These are phyloP conservation scores for Tetracentron sinense DNA, from an alignment of 164 flowering plant genomes.

Conservation along the genomic window DNA sequence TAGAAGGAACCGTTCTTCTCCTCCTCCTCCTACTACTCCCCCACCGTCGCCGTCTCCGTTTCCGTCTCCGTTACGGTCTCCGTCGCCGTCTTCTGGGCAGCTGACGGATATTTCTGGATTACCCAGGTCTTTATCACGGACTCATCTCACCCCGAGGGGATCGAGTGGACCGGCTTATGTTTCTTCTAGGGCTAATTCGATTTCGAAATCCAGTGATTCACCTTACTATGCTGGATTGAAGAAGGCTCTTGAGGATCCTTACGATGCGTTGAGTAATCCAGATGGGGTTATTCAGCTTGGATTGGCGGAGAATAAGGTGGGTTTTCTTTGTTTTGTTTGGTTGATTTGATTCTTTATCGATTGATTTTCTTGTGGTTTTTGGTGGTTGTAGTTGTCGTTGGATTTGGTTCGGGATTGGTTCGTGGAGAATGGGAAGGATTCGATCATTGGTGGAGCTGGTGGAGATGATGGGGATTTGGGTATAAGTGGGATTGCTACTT, in stretches of 20 bases:
- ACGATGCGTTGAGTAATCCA: constrained; percentile 54
- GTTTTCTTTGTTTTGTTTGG: constrained; percentile 9
- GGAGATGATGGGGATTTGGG: constrained; percentile 42
- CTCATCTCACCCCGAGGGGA: constrained; percentile 49
- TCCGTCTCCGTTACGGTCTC: too few relatives aligned
- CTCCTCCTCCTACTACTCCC: too few relatives aligned
- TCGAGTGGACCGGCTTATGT: constrained; percentile 47
- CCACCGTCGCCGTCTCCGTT: constrained; percentile 28
- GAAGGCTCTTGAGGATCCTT: constrained; percentile 54
- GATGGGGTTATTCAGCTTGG: constrained; percentile 85
- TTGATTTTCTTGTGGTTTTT: constrained; percentile 14
- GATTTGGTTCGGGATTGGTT: constrained; percentile 82
- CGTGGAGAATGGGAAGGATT: constrained; percentile 40
- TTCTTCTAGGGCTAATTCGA: constrained; percentile 54
- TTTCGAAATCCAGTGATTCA: constrained; percentile 41
- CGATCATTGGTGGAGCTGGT: constrained; percentile 35
- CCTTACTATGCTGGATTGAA: constrained; percentile 50
- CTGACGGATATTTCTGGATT: constrained; percentile 35
- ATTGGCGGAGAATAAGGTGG: constrained; percentile 72
- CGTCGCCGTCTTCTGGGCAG: too few relatives aligned
- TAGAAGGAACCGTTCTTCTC: constrained; percentile 45
- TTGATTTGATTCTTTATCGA: background rate
- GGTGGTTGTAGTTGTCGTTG: constrained; percentile 55
- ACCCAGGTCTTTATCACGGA: constrained; percentile 45
- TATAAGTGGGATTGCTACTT: constrained; percentile 62